These are phyloP conservation scores for Colletotrichum phormii DNA, from an alignment of 2,329 filamentous ascomycete species.

Conservation along the genomic window DNA sequence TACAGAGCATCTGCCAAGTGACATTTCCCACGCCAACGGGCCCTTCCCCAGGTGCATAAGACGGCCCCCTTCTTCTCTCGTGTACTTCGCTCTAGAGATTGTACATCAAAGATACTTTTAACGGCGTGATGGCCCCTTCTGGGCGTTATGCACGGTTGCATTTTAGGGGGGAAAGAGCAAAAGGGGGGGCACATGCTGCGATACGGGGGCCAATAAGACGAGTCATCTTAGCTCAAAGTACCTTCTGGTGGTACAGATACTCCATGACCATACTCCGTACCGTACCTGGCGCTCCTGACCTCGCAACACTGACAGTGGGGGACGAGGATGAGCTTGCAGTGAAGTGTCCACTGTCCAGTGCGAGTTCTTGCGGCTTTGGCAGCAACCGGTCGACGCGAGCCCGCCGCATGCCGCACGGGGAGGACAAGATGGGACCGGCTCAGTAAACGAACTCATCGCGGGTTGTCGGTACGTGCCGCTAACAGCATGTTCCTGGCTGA, in stretches of 20 bases:
- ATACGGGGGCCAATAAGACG: constrained; percentile 28
- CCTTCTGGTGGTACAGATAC: background rate
- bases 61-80: constrained; percentile 2
- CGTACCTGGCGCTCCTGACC: background rate
- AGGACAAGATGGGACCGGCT: background rate
- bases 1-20: background rate
- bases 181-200: background rate
- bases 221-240: constrained; percentile 20
- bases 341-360: background rate
- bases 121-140: constrained; percentile 32
- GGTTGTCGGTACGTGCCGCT: constrained; percentile 9
- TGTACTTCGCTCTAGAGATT: constrained; percentile 27
- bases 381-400: too few relatives aligned
- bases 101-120: constrained; percentile 33
- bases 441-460: background rate
- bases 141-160: constrained; percentile 29
- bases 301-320: constrained; percentile 15
- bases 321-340: constrained; percentile 28
- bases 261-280: too few relatives aligned
- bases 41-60: constrained; percentile 22
- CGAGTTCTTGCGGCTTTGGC: too few relatives aligned
- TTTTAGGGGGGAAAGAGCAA: constrained; percentile 6
- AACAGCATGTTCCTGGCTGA: constrained; percentile 25
- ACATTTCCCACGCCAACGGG: constrained; percentile 5
- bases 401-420: too few relatives aligned